A percentile compares a stretch with the other conserved stretches of the same genome.
Evolutionary conservation across 73 alveolate species (phyloP).

Genomic region (Paramecium sexaurelia): DNA sequence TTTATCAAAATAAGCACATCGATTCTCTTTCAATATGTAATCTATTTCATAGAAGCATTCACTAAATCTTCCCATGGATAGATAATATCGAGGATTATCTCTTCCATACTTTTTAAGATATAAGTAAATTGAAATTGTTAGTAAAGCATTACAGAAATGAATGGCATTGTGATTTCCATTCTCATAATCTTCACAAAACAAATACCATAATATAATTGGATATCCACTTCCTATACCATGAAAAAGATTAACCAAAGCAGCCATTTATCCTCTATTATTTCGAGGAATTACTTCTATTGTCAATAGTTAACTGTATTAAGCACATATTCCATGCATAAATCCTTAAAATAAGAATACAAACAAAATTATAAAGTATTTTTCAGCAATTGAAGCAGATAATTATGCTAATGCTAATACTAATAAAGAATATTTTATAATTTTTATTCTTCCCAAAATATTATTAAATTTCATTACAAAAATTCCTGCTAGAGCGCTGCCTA

Average conservation of each 20-base stretch:
- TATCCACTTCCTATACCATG: constrained; percentile 11
- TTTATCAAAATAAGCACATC: background rate
- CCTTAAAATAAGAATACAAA: background rate
- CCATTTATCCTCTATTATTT: background rate
- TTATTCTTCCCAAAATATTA: constrained; percentile 11
- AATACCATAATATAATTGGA: background rate
- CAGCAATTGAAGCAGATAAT: background rate
- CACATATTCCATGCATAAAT: constrained; percentile 13
- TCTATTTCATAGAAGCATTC: constrained; percentile 25
- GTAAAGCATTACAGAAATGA: background rate
- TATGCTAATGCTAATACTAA: background rate
- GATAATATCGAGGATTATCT: constrained; percentile 11
- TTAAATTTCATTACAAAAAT: background rate
- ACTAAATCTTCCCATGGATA: constrained; percentile 3
- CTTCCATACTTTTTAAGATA: background rate
- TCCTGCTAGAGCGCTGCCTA: background rate
- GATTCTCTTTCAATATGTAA: background rate
- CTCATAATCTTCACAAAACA: constrained; percentile 19
- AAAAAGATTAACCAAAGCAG: background rate
- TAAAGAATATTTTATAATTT: constrained; percentile 11
- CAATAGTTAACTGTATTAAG: background rate
- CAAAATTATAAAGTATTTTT: background rate
- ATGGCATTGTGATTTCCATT: constrained; percentile 1
- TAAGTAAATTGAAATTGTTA: background rate
- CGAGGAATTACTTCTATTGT: constrained; percentile 22